Conservation (phyloP, 768 basidiomycete genomes). For the Russula emetica region DNA sequence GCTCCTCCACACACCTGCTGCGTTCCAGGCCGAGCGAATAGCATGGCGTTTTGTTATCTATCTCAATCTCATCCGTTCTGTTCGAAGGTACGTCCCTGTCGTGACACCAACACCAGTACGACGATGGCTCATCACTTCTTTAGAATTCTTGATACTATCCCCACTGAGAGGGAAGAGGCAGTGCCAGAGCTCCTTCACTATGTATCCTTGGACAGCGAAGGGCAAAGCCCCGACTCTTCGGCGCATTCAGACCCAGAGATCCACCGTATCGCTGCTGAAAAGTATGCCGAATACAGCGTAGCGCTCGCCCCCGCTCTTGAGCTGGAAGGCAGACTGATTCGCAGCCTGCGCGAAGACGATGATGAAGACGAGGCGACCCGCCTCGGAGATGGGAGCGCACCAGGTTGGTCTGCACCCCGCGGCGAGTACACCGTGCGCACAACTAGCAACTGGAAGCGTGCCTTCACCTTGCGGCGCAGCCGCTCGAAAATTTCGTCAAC, state of each 20-base stretch:
- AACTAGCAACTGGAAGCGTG: constrained; percentile 65
- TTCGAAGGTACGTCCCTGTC: constrained; percentile 53
- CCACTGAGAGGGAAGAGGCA: constrained; percentile 55
- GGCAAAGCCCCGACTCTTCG: constrained; percentile 30
- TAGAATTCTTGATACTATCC: constrained; percentile 71
- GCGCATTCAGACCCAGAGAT: constrained; percentile 46
- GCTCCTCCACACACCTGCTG: constrained; percentile 68
- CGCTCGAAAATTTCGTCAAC: constrained; percentile 47
- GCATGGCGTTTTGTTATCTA: constrained; percentile 88
- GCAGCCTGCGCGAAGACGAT: constrained; percentile 61
- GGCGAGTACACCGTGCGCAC: constrained; percentile 60
- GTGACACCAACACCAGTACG: constrained; percentile 11
- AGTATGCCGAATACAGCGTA: constrained; percentile 55
- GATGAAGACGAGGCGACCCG: constrained; percentile 65
- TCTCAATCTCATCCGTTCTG: constrained; percentile 78
- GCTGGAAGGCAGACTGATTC: constrained; percentile 66
- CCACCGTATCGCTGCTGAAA: constrained; percentile 18
- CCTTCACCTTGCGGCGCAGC: constrained; percentile 47
- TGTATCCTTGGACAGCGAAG: constrained; percentile 50
- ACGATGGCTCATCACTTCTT: constrained; percentile 9
- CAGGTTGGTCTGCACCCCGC: constrained; percentile 35
- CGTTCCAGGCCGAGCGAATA: constrained; percentile 74
- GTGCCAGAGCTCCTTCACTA: constrained; percentile 49
- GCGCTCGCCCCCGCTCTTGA: constrained; percentile 64
- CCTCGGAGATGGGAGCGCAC: constrained; percentile 38